Evolutionary conservation across 2,329 filamentous ascomycete species (phyloP).

Genomic region (Mariannaea elegans): DNA sequence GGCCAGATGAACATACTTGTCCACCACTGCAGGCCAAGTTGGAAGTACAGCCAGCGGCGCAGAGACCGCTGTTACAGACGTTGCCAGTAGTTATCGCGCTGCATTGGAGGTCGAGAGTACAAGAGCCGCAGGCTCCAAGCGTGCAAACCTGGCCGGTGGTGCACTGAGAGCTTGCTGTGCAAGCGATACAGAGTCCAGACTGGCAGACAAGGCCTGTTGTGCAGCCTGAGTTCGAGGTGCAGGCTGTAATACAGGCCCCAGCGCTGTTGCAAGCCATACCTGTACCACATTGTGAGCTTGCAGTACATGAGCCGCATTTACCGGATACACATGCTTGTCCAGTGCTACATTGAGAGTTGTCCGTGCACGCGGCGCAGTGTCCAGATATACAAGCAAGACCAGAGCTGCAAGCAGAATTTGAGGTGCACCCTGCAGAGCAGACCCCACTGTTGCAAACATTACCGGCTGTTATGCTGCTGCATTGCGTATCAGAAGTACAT

Average conservation of each 20-base stretch:
- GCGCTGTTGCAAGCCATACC: slow-evolving; percentile 5
- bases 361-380: slow-evolving; percentile 5
- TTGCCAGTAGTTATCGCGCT: background rate
- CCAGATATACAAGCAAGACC: slow-evolving; percentile 14
- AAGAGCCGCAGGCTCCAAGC: slow-evolving; percentile 6
- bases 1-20: slow-evolving; percentile 2
- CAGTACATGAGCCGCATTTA: slow-evolving; percentile 8
- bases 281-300: slow-evolving; percentile 12
- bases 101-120: slow-evolving; percentile 10
- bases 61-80: slow-evolving; percentile 14
- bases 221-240: slow-evolving; percentile 9
- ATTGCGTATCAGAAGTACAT: slow-evolving; percentile 6
- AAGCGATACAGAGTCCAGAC: slow-evolving; percentile 13
- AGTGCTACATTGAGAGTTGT: background rate
- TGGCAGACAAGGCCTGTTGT: slow-evolving; percentile 8
- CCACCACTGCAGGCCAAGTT: slow-evolving; percentile 5
- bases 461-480: slow-evolving; percentile 1
- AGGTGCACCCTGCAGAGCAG: background rate
- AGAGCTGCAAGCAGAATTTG: slow-evolving; percentile 2
- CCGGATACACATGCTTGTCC: slow-evolving; percentile 16
- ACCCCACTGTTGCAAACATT: slow-evolving; percentile 19
- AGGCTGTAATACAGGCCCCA: background rate
- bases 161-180: slow-evolving; percentile 15
- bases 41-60: slow-evolving; percentile 9
- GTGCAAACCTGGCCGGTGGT: slow-evolving; percentile 20